Evolutionary conservation across 2,329 filamentous ascomycete genomes (phyloP), one percentile per base, ranked within the genome.

Genomic region (Colletotrichum somersetense): DNA sequence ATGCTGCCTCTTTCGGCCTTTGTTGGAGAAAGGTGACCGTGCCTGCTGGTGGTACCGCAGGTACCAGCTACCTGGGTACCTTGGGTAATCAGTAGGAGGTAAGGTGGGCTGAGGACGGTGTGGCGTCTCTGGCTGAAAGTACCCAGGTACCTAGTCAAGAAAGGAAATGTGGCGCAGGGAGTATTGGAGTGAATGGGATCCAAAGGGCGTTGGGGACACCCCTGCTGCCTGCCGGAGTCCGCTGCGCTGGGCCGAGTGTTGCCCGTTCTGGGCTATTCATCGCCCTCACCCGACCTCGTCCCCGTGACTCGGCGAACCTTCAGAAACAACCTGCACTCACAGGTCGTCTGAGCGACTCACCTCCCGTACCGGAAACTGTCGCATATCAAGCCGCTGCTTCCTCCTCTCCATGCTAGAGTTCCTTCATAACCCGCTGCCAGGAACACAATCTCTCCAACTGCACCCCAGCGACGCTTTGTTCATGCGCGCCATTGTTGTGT

Each of bases 231-330:
- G 59, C 65, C 59, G 40, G 53, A 63, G 69, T 69, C 58, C 59
- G 38, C 69, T 62, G 52, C 14, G 50, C 50, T 67, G 65, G 58
- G 44, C 44, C 66, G 38, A 71, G 38, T 68, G 65, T 63, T 72
- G 63, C 69, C 66, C 62, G 20, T 69, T 69, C 42, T 67, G 65
- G 64, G 40, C 53, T 57, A 57, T 62, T 64, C 44, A 40, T 50
- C 38, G 61, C 55, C 66, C 69, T 69, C 70, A 65, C 70, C 70
- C 66, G 70, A 72, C 70, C 70, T 70, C 61, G 70, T 53, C 40
- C 70, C 44, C 61, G 55, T 72, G 70, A 72, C 70, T 65, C 59
- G 66, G 61, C 61, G 48, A 72, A 40, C 48, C 40, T 59, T 46
- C n/a, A 61, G 35, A 40, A 72, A 48, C 57, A 59, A 61, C 44